Evolutionary conservation across 2,329 filamentous ascomycete genomes (phyloP).

Genomic region (Phaeoacremonium minimum): DNA sequence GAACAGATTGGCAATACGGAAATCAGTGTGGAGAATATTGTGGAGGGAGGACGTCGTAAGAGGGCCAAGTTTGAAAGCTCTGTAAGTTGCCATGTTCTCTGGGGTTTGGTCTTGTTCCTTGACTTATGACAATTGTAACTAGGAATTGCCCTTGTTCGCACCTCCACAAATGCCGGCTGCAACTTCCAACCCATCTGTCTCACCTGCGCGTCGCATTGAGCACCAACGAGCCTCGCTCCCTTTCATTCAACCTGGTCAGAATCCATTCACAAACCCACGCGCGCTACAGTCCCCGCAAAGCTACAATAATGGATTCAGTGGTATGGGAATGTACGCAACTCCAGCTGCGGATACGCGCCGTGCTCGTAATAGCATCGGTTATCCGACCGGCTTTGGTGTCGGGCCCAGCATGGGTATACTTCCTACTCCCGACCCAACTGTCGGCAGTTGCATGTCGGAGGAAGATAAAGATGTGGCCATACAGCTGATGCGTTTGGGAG

Average conservation of each 20-base stretch:
- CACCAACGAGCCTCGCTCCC: constrained; percentile 69
- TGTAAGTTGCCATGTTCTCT: constrained; percentile 56
- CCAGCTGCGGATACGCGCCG: constrained; percentile 59
- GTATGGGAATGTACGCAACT: constrained; percentile 58
- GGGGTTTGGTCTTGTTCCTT: not conserved
- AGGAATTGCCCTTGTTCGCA: constrained; percentile 95
- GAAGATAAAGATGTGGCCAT: constrained; percentile 91
- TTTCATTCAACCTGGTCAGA: constrained; percentile 71
- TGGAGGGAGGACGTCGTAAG: constrained; percentile 93
- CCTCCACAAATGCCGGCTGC: constrained; percentile 90
- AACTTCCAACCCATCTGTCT: constrained; percentile 96
- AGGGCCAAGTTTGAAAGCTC: constrained; percentile 94
- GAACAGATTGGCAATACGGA: constrained; percentile 92
- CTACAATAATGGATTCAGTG: constrained; percentile 52
- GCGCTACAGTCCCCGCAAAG: constrained; percentile 81
- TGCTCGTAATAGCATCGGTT: constrained; percentile 59
- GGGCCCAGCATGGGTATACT: constrained; percentile 53
- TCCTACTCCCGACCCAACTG: constrained; percentile 93
- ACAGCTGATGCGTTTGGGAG: constrained; percentile 92
- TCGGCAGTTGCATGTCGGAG: constrained; percentile 94
- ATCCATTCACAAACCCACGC: constrained; percentile 73
- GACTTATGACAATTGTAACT: constrained; percentile 17
- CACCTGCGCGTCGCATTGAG: constrained; percentile 78
- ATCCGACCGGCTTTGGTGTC: constrained; percentile 37
- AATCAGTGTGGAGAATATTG: constrained; percentile 96